Base-by-base conservation (phyloP, 805 yeast genomes). In the Starmera caribaea region DNA sequence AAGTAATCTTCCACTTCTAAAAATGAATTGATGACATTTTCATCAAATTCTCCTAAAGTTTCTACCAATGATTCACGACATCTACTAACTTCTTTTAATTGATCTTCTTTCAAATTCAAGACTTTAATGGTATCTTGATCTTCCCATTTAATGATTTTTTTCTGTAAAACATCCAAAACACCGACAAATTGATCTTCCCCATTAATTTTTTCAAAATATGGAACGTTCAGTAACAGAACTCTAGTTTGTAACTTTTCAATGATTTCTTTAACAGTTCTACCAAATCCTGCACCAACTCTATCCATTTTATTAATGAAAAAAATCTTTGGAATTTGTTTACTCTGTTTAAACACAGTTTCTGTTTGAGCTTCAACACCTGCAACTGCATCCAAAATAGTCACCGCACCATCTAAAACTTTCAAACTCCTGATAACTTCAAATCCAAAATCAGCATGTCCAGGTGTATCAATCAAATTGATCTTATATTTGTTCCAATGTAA, bases 331-430 rank as follows among this genome's bases (percentile, higher is more conserved):
- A 92, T 77, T 14, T 71, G 72, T 16, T 63, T 65, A 1, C 96
- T 89, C 59, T 89, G 96, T 45, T 73, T 75, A 97, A 97, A 92
- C 3, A 92, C 97, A 54, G 88, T 90, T 56, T 89, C 97, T 0
- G 98, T 90, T 59, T 92, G 97, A 0, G 97, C 92, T 57, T 92
- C 98, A 1, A 92, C 98, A 11, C 98, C 98, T 2, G 96, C 97
- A 8, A 90, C 97, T 1, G 85, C 95, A 63, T 92, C 98, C 38
- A 92, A 61, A 9, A 92, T 84, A 0, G 95, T 82, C 8, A 92
- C 94, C 1, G 90, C 94, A 4, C 97, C 97, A 62, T 92, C 98
- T 9, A 92, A 64, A 2, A 92, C 97, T 45, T 96, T 71, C 41
- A 92, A 68, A 0, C 97, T 81, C 41, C 97, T 65, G 2, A 77